Conservation (phyloP, 164 flowering plant species). For the Protea cynaroides region DNA sequence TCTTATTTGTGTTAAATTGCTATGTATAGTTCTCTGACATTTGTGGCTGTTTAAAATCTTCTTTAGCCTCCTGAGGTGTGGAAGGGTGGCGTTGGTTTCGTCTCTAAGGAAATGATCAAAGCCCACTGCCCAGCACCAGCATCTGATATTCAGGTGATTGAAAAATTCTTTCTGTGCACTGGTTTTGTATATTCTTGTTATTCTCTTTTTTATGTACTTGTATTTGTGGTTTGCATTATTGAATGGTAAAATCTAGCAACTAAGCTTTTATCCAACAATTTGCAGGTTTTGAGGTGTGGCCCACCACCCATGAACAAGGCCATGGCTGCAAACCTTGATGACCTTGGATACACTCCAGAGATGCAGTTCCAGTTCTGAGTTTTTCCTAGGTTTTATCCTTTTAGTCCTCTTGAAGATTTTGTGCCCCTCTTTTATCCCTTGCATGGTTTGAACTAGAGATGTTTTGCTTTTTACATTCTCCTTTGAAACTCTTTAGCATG, state of each 20-base stretch:
- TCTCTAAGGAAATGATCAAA: conserved; percentile 93
- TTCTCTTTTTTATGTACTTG: too few relatives aligned
- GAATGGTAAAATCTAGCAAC: neutral
- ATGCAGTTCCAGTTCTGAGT: conserved; percentile 83
- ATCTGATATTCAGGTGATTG: conserved; percentile 55
- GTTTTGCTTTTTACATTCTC: too few relatives aligned
- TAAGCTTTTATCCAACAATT: neutral
- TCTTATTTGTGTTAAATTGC: too few relatives aligned
- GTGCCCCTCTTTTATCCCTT: conserved; percentile 8
- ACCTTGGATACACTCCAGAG: conserved; percentile 55
- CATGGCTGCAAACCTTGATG: conserved; percentile 81
- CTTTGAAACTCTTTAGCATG: too few relatives aligned
- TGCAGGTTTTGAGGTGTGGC: conserved; percentile 83
- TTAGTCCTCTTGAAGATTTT: too few relatives aligned
- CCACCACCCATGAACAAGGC: conserved; percentile 99
- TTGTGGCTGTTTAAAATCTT: neutral
- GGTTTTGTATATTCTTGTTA: too few relatives aligned
- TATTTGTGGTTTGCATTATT: neutral
- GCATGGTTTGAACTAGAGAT: neutral
- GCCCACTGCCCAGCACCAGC: conserved; percentile 88
- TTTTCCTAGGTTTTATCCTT: neutral
- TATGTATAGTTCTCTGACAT: too few relatives aligned
- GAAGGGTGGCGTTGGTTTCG: conserved; percentile 96
- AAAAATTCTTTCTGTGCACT: neutral
- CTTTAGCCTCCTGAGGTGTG: conserved; percentile 93